Conservation (phyloP, 2,329 filamentous ascomycete species). For the Colletotrichum phormii region DNA sequence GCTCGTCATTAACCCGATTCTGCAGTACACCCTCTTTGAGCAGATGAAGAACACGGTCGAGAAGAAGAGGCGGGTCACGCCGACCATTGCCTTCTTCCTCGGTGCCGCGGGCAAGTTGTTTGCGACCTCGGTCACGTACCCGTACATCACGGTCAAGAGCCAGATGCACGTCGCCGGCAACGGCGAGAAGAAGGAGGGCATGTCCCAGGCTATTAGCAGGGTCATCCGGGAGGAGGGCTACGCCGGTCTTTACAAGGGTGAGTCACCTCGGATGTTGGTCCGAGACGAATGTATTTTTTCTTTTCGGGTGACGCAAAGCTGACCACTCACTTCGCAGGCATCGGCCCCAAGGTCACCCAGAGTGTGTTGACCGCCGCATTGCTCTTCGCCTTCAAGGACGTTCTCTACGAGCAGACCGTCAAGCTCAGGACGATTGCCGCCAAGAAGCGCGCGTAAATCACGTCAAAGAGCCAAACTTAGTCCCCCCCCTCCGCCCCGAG, state of each 20-base stretch:
- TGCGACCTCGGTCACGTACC: slow-evolving; percentile 94
- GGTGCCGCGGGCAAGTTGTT: slow-evolving; percentile 95
- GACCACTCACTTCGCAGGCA: slow-evolving; percentile 67
- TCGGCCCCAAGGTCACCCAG: slow-evolving; percentile 95
- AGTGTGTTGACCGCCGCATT: slow-evolving; percentile 96
- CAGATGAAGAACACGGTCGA: slow-evolving; percentile 95
- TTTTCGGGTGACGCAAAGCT: slow-evolving; percentile 18
- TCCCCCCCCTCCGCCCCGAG: slow-evolving; percentile 39
- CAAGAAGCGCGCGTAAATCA: slow-evolving; percentile 48
- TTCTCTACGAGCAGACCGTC: slow-evolving; percentile 86
- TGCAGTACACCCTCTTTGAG: slow-evolving; percentile 99
- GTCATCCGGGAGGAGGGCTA: slow-evolving; percentile 94
- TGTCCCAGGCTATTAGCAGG: slow-evolving; percentile 80
- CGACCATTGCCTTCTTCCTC: slow-evolving; percentile 88
- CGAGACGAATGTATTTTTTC: neutral
- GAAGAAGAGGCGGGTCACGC: slow-evolving; percentile 78
- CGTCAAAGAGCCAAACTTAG: neutral
- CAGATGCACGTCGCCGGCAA: slow-evolving; percentile 91
- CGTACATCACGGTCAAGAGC: slow-evolving; percentile 99
- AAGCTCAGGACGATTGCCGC: slow-evolving; percentile 66
- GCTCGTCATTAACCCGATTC: slow-evolving; percentile 96
- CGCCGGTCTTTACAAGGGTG: slow-evolving; percentile 87
- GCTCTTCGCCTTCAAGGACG: slow-evolving; percentile 98
- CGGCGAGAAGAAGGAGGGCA: slow-evolving; percentile 81
- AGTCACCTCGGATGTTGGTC: neutral